Percentiles rank a stretch among this genome's conserved stretches.
Evolutionary conservation across 2,329 filamentous ascomycete species (phyloP).

Genomic region (Ciborinia camelliae): DNA sequence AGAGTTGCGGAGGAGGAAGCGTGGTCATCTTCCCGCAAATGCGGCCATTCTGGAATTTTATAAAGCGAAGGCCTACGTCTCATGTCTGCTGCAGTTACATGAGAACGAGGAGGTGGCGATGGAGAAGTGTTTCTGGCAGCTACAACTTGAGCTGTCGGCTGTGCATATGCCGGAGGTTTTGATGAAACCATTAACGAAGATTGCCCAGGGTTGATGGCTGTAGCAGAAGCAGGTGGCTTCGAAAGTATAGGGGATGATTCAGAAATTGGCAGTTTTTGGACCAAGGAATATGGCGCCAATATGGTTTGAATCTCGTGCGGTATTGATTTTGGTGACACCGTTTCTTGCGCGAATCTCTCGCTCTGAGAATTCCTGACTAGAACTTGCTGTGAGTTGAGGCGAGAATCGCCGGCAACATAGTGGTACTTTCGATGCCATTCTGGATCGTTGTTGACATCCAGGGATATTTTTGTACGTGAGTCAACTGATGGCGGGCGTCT

Average conservation of each 20-base stretch:
- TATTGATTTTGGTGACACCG: slow-evolving; percentile 17
- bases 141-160: neutral
- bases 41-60: slow-evolving; percentile 29
- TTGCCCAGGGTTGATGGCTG: neutral
- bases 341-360: slow-evolving; percentile 1
- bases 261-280: neutral
- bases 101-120: neutral
- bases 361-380: neutral
- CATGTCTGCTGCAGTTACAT: slow-evolving; percentile 24
- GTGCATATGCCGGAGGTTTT: neutral
- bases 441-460: neutral
- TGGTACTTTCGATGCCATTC: slow-evolving; percentile 16
- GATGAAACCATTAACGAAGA: neutral
- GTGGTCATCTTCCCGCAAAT: neutral
- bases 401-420: neutral
- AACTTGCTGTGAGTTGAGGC: neutral
- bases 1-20: neutral
- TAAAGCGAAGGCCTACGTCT: slow-evolving; percentile 34
- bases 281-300: neutral
- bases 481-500: neutral
- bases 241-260: neutral
- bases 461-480: neutral
- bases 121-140: neutral
- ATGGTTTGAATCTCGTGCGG: slow-evolving; percentile 19
- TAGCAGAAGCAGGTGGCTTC: neutral